These are phyloP conservation scores for Holtermanniella nyarrowii DNA, from an alignment of 768 basidiomycete species.

Conservation along the genomic window DNA sequence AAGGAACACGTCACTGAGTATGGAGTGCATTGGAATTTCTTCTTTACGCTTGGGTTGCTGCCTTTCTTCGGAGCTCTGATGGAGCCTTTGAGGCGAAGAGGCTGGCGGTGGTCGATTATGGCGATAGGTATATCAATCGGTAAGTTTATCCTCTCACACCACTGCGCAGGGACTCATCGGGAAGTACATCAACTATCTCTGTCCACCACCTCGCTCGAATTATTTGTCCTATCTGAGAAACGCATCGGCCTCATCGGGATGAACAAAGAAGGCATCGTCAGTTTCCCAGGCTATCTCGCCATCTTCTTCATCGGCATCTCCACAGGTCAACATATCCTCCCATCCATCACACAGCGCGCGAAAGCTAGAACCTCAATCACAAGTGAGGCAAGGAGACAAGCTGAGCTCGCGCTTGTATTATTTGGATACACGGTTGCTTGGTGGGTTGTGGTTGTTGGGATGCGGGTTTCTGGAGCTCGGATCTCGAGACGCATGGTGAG, in stretches of 20 bases:
- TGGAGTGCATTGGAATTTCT: slow-evolving; percentile 97
- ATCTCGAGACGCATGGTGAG: slow-evolving; percentile 59
- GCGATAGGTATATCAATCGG: slow-evolving; percentile 53
- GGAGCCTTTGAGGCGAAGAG: slow-evolving; percentile 53
- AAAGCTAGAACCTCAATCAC: neutral
- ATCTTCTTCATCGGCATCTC: slow-evolving; percentile 80
- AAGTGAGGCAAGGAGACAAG: neutral
- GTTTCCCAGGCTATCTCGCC: slow-evolving; percentile 69
- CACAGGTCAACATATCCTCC: slow-evolving; percentile 67
- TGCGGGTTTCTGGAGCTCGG: slow-evolving; percentile 32
- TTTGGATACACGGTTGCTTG: slow-evolving; percentile 66
- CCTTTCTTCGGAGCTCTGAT: slow-evolving; percentile 62
- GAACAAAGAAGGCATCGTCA: slow-evolving; percentile 88
- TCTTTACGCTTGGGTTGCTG: slow-evolving; percentile 76
- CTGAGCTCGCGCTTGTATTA: slow-evolving; percentile 61
- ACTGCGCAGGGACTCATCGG: too few relatives aligned
- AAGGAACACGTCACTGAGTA: slow-evolving; percentile 95
- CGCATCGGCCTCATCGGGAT: slow-evolving; percentile 57
- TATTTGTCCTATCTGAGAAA: slow-evolving; percentile 57
- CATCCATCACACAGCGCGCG: neutral
- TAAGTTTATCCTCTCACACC: slow-evolving; percentile 21
- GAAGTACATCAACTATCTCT: slow-evolving; percentile 65
- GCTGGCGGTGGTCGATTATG: slow-evolving; percentile 53
- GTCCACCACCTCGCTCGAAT: slow-evolving; percentile 49
- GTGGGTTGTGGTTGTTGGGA: slow-evolving; percentile 54